phyloP scores from a whole-genome alignment of 1,139 yeast genomes.

The Pichia sp. region DNA sequence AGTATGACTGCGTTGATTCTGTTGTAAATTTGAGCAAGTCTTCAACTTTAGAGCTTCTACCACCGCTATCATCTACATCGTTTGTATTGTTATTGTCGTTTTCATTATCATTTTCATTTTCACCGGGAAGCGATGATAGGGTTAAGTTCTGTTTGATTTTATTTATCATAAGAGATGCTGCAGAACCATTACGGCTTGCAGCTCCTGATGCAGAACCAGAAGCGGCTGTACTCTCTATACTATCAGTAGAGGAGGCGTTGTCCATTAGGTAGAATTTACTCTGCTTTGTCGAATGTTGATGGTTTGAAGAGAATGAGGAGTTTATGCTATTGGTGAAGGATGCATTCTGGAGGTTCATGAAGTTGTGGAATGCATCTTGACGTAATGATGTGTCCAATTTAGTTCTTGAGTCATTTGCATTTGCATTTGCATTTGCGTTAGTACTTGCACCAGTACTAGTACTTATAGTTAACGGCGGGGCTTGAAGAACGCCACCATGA shows the following conservation, averaged over 20 bases:
- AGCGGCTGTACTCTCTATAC: too few relatives aligned
- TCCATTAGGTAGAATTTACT: constrained; percentile 6
- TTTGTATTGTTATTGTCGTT: neutral
- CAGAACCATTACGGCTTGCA: neutral
- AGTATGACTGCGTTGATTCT: constrained; percentile 78
- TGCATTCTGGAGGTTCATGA: constrained; percentile 14
- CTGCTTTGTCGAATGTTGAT: constrained; percentile 3
- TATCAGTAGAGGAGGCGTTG: constrained; percentile 1
- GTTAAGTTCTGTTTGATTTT: too few relatives aligned
- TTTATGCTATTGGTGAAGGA: constrained; percentile 9
- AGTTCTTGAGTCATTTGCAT: too few relatives aligned
- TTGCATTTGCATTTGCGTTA: too few relatives aligned
- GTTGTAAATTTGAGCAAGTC: constrained; percentile 45
- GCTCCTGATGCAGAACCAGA: neutral
- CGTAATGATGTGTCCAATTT: neutral
- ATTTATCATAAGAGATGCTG: neutral
- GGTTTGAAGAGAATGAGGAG: too few relatives aligned
- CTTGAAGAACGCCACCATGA: too few relatives aligned
- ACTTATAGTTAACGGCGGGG: too few relatives aligned
- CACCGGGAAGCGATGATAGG: neutral
- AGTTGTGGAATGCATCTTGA: constrained; percentile 17
- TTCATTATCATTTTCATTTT: neutral
- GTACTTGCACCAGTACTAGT: too few relatives aligned
- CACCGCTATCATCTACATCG: neutral
- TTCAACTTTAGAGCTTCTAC: neutral